phyloP scores from a whole-genome alignment of 139 green algal species.

The Ettlia oleoabundans region DNA sequence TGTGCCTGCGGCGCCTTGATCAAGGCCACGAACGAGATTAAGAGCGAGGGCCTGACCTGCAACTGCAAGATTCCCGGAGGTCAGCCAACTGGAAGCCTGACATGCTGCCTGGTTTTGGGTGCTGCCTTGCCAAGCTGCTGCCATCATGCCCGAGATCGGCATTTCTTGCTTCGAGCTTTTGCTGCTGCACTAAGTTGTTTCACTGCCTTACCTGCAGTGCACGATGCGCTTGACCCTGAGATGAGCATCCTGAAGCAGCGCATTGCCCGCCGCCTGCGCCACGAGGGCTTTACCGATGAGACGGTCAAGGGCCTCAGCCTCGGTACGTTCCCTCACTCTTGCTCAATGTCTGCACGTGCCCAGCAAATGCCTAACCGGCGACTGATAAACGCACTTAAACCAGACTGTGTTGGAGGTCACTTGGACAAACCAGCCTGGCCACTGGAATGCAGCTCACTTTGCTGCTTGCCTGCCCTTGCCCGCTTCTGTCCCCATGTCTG shows the following conservation, averaged over 20 bases:
- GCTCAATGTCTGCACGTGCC: too few species aligned
- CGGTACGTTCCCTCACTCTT: too few species aligned
- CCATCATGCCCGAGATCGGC: background rate
- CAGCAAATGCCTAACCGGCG: too few species aligned
- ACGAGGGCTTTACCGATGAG: constrained; percentile 44
- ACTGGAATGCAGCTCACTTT: too few species aligned
- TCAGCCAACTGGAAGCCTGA: background rate
- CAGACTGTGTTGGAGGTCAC: too few species aligned
- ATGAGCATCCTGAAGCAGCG: constrained; percentile 89
- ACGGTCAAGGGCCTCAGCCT: constrained; percentile 50
- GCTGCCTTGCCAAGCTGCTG: too few species aligned
- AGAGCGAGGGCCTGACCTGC: constrained; percentile 41
- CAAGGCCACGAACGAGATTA: constrained; percentile 57
- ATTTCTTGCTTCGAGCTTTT: background rate
- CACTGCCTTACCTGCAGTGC: constrained; percentile 42
- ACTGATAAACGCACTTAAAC: too few species aligned
- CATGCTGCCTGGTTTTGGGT: too few species aligned
- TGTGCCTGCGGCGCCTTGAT: constrained; percentile 85
- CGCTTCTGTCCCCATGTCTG: too few species aligned
- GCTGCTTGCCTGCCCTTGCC: too few species aligned
- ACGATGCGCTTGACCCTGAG: constrained; percentile 87
- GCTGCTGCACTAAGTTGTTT: background rate
- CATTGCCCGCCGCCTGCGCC: constrained; percentile 70
- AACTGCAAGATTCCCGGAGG: constrained; percentile 64
- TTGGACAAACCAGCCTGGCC: too few species aligned